A percentile compares a stretch with the other conserved stretches of the same genome.
These are phyloP conservation scores for Wakefieldia striispora DNA, from an alignment of 768 basidiomycete genomes.

Conservation along the genomic window DNA sequence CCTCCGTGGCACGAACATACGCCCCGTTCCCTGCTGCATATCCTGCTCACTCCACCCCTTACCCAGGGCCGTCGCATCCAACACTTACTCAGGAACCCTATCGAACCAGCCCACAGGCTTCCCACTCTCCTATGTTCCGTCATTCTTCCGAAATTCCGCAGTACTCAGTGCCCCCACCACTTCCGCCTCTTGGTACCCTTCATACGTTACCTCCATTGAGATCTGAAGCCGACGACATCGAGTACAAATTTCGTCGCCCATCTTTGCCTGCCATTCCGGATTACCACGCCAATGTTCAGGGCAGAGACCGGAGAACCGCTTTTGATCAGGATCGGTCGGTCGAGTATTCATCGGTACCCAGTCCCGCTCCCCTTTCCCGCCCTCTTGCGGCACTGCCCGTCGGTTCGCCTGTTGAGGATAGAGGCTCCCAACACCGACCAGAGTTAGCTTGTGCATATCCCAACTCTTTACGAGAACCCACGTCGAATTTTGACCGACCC, in stretches of 20 bases:
- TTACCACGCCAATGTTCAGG: constrained; percentile 3
- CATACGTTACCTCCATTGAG: constrained; percentile 30
- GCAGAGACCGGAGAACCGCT: constrained; percentile 13
- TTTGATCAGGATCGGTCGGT: constrained; percentile 14
- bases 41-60: constrained; percentile 24
- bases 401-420: constrained; percentile 9
- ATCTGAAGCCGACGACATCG: constrained; percentile 23
- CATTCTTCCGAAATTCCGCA: constrained; percentile 26
- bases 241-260: constrained; percentile 33
- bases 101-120: constrained; percentile 20
- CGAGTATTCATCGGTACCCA: constrained; percentile 7
- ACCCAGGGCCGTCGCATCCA: constrained; percentile 21
- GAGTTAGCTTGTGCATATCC: constrained; percentile 16
- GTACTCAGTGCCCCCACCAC: constrained; percentile 27
- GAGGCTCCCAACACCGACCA: constrained; percentile 11
- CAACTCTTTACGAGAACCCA: constrained; percentile 17
- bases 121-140: constrained; percentile 21
- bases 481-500: constrained; percentile 19
- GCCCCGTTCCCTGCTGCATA: constrained; percentile 41
- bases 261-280: constrained; percentile 23
- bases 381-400: neutral
- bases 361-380: constrained; percentile 3
- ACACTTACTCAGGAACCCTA: constrained; percentile 25
- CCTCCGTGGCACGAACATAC: constrained; percentile 38
- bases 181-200: constrained; percentile 19